These are phyloP conservation scores for Aspergillus hancockii DNA, from an alignment of 495 filamentous ascomycete species.

Conservation along the genomic window DNA sequence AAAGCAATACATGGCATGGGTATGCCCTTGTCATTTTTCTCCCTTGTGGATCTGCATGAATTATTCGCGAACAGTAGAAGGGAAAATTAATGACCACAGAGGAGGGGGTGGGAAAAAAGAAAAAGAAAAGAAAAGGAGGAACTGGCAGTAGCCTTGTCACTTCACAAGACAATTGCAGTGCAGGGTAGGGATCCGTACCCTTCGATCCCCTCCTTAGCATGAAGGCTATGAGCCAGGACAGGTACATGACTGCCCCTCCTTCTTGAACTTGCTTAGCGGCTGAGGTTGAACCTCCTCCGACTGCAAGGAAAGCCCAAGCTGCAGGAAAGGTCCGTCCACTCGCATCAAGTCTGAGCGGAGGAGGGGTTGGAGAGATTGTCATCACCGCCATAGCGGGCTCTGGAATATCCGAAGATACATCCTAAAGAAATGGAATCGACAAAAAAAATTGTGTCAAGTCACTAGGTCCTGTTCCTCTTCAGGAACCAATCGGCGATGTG, in stretches of 20 bases:
- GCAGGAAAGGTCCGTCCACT: conserved; percentile 3
- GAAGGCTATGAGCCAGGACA: not conserved
- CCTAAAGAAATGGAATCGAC: not conserved
- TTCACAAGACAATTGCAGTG: not conserved
- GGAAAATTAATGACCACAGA: not conserved
- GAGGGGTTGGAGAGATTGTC: not conserved
- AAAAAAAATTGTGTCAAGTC: not conserved
- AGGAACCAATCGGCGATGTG: conserved; percentile 3
- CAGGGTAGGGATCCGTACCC: not conserved
- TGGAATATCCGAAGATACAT: not conserved
- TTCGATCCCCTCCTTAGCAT: conserved; percentile 5
- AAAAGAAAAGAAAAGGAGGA: not conserved
- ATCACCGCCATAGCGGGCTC: not conserved
- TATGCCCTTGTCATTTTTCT: not conserved
- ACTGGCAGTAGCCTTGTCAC: not conserved
- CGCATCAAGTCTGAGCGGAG: not conserved
- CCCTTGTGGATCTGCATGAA: not conserved
- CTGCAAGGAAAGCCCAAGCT: conserved; percentile 2
- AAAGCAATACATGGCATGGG: conserved; percentile 4
- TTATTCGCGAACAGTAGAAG: not conserved
- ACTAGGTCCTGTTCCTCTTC: not conserved
- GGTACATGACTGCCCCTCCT: not conserved
- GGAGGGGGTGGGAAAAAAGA: not conserved
- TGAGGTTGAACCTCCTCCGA: not conserved
- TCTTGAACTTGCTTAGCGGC: conserved; percentile 1